These are phyloP conservation scores for Didymellaceae sp. DNA, from an alignment of 2,329 filamentous ascomycete genomes.

Conservation along the genomic window DNA sequence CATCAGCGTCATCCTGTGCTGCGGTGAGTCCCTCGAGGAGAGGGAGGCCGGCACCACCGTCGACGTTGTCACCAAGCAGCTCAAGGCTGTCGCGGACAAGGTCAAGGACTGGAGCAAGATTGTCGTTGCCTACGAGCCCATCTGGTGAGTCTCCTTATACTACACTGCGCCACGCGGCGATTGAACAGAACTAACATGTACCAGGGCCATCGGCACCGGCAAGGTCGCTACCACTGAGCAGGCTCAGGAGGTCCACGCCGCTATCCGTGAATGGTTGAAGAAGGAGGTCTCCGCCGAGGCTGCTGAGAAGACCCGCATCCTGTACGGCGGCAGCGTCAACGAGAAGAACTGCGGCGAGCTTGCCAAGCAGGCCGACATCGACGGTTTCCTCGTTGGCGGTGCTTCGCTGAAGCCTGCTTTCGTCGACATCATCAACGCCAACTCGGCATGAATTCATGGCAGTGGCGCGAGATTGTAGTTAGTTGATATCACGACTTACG, in stretches of 20 bases:
- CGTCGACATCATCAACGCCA: conserved; percentile 73
- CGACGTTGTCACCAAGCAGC: conserved; percentile 82
- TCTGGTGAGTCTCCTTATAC: conserved; percentile 71
- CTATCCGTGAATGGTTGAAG: conserved; percentile 85
- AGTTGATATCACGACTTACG: conserved; percentile 10
- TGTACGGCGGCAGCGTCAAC: conserved; percentile 95
- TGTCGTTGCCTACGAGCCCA: conserved; percentile 97
- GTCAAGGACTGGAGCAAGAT: conserved; percentile 90
- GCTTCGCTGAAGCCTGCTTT: conserved; percentile 96
- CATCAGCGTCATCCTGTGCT: conserved; percentile 93
- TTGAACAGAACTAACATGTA: conserved; percentile 19
- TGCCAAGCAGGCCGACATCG: conserved; percentile 90
- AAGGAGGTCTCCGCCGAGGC: conserved; percentile 77
- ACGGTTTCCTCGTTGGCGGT: conserved; percentile 96
- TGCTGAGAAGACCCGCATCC: conserved; percentile 86
- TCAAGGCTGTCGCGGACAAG: conserved; percentile 80
- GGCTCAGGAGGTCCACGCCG: conserved; percentile 63
- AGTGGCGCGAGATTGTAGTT: conserved; percentile 49
- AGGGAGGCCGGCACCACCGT: conserved; percentile 86
- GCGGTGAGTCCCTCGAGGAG: conserved; percentile 93
- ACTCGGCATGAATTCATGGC: conserved; percentile 46
- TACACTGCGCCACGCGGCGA: background rate
- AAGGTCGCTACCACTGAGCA: conserved; percentile 53
- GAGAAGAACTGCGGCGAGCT: conserved; percentile 98
- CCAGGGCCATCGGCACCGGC: conserved; percentile 79